phyloP scores from a whole-genome alignment of 2,329 filamentous ascomycete species.

The Cytospora paraplurivora region DNA sequence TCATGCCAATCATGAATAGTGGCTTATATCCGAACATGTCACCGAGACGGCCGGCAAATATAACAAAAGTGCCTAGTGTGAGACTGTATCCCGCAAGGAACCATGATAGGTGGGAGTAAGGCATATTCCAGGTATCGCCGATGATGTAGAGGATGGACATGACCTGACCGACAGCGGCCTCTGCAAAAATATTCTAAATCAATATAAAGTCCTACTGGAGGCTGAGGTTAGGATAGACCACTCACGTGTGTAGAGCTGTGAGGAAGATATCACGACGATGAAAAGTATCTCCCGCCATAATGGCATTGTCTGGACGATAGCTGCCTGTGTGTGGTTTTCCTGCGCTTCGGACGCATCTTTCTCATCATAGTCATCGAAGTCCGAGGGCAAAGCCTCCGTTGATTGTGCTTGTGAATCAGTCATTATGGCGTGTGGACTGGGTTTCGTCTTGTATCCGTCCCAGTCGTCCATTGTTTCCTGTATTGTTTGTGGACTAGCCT shows the following conservation, averaged over 20 bases:
- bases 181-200: conserved; percentile 2
- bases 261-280: conserved; percentile 23
- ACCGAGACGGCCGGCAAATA: conserved; percentile 49
- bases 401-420: conserved; percentile 3
- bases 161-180: conserved; percentile 24
- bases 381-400: background rate
- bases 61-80: conserved; percentile 48
- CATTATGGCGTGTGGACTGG: background rate
- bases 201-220: background rate
- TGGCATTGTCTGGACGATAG: conserved; percentile 24
- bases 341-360: conserved; percentile 8
- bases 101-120: conserved; percentile 45
- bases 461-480: background rate
- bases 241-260: conserved; percentile 27
- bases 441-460: background rate
- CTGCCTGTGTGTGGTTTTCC: conserved; percentile 6
- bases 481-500: background rate
- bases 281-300: conserved; percentile 27
- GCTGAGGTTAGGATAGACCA: background rate
- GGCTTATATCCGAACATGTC: conserved; percentile 50
- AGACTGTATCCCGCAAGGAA: conserved; percentile 49
- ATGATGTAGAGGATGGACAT: conserved; percentile 45
- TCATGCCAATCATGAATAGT: conserved; percentile 44
- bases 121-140: conserved; percentile 44
- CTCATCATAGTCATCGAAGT: conserved; percentile 11